Base-by-base conservation (phyloP, 331 rosid species). In the Malus hybrid region DNA sequence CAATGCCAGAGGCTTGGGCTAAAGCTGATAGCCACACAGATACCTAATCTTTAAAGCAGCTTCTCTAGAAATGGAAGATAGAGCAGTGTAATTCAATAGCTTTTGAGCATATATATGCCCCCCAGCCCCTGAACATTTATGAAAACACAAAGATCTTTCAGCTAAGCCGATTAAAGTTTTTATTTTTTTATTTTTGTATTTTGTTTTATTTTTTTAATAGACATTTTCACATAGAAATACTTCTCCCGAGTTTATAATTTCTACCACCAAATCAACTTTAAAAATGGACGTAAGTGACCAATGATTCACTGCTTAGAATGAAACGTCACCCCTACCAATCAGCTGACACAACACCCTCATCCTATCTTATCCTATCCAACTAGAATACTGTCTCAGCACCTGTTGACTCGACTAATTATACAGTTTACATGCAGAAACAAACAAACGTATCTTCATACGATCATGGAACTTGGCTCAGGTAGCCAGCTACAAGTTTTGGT, bases 401-500 rank as follows among this genome's bases (percentile, higher is more conserved):
- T 70, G 74, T 70, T 54, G 74, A 70, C 74, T 31, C n/a, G 31
- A 12, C 29, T 54, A 32, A 27, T 62, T 28, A 28, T 62, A 27
- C 67, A 28, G 16, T 18, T 54, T 28, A 70, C 65, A 54, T 70
- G 48, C 75, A 54, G 32, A 70, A 52, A 59, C 75, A 70, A 54
- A 54, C 56, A 50, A 50, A 50, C n/a, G n/a, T 15, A 15, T 50
- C 56, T 6, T 50, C 6, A 15, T 50, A 50, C 56, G n/a, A 15
- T 50, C 56, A 16, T 50, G 56, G 56, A 5, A 50, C 56, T 50
- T 15, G 56, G 8, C 56, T 14, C 36, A 62, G 72, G 48, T 65
- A 61, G 74, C 88, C 88, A 88, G 87, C 89, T 86, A 79, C 10
- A 83, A 72, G 28, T 73, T 79, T 85, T 88, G 90, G 86, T 74